These are phyloP conservation scores for Kandelia obovata DNA, from an alignment of 345 rosid species.

Conservation along the genomic window DNA sequence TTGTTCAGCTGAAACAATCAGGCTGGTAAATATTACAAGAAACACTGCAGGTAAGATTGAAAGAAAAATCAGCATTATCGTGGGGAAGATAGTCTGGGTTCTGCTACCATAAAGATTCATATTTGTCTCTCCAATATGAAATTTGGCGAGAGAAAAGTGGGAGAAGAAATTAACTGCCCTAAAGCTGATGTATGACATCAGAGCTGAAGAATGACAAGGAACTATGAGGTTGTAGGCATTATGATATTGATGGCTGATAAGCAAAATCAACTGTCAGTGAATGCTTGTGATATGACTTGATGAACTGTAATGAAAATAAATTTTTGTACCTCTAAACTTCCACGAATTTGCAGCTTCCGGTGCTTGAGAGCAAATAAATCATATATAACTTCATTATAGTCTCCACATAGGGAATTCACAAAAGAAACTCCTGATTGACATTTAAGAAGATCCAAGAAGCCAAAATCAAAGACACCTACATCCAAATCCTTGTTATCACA, in stretches of 20 bases:
- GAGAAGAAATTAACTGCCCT: not conserved
- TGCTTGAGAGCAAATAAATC: conserved; percentile 12
- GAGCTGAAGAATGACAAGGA: not conserved
- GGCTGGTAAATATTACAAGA: conserved; percentile 8
- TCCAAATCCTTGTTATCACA: too few species aligned
- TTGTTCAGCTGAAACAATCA: conserved; percentile 11
- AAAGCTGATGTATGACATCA: not conserved
- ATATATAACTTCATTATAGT: conserved; percentile 87
- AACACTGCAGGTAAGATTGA: conserved; percentile 9
- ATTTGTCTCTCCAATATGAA: conserved; percentile 91
- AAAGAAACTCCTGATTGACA: conserved; percentile 69
- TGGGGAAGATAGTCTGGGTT: conserved; percentile 92
- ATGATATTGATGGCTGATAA: too few species aligned
- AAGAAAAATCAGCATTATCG: conserved; percentile 44
- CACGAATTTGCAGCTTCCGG: too few species aligned
- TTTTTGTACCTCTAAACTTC: too few species aligned
- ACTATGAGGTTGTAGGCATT: too few species aligned
- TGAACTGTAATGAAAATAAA: too few species aligned
- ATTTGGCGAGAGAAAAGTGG: conserved; percentile 1
- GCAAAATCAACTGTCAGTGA: too few species aligned
- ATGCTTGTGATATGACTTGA: too few species aligned
- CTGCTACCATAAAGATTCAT: conserved; percentile 86
- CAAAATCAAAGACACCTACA: too few species aligned
- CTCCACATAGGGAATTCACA: conserved; percentile 93
- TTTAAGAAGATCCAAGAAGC: too few species aligned